Percentiles rank a stretch among this genome's conserved stretches.
Evolutionary conservation across 306 rosid species (phyloP).

Genomic region (Arachis hypogaea): DNA sequence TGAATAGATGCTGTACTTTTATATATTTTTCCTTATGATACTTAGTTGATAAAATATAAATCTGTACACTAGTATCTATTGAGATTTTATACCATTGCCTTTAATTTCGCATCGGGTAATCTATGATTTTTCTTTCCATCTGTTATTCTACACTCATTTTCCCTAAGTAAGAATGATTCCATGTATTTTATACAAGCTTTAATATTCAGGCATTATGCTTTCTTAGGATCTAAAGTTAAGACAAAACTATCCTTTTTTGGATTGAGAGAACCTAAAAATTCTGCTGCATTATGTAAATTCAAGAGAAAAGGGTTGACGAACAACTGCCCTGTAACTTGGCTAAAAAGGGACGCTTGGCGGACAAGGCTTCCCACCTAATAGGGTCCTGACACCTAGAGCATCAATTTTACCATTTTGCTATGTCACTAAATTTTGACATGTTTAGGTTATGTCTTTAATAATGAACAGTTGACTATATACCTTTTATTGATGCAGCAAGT

Average conservation of each 20-base stretch:
- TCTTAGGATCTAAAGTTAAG: constrained; percentile 26
- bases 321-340: neutral
- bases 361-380: no score
- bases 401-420: neutral
- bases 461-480: constrained; percentile 33
- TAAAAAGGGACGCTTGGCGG: no score
- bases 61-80: neutral
- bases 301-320: constrained; percentile 13
- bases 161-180: constrained; percentile 14
- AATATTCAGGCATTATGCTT: neutral
- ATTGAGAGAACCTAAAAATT: constrained; percentile 16
- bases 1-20: constrained; percentile 6
- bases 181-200: constrained; percentile 1
- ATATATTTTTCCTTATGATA: neutral
- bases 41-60: neutral
- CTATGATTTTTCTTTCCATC: constrained; percentile 2
- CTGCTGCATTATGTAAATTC: constrained; percentile 20
- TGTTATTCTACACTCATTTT: constrained; percentile 17
- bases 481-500: constrained; percentile 71
- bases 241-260: constrained; percentile 21
- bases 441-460: neutral
- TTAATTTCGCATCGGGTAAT: neutral
- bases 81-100: constrained; percentile 29
- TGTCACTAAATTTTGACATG: constrained; percentile 27
- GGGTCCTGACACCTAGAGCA: no score